These are phyloP conservation scores for Candida orba DNA, from an alignment of 805 yeast genomes.

Conservation along the genomic window DNA sequence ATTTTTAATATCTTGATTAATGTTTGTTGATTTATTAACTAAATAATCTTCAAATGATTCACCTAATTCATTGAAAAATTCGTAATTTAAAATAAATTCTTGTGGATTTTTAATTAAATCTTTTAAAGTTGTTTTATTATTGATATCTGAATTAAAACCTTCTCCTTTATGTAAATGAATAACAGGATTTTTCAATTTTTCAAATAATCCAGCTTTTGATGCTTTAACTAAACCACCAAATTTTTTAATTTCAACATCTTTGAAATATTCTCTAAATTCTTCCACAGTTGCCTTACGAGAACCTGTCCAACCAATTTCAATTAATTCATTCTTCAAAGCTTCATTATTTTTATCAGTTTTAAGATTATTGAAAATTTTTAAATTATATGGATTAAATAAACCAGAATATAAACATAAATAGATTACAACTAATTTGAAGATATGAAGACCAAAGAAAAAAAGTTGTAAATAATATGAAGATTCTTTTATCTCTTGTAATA, in stretches of 20 bases:
- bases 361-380: constrained; percentile 31
- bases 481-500: constrained; percentile 41
- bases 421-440: constrained; percentile 50
- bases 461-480: constrained; percentile 45
- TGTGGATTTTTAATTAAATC: constrained; percentile 31
- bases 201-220: constrained; percentile 63
- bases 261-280: constrained; percentile 63
- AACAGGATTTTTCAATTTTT: constrained; percentile 50
- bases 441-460: constrained; percentile 66
- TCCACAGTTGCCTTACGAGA: constrained; percentile 64
- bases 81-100: constrained; percentile 49
- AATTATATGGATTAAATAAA: constrained; percentile 64
- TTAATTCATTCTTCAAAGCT: constrained; percentile 35
- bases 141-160: constrained; percentile 58
- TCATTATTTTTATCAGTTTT: constrained; percentile 28
- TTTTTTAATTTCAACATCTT: constrained; percentile 53
- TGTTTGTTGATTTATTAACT: constrained; percentile 26
- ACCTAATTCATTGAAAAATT: constrained; percentile 47
- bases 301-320: constrained; percentile 91
- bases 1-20: constrained; percentile 44
- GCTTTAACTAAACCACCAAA: constrained; percentile 77
- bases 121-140: constrained; percentile 32
- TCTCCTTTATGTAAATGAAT: constrained; percentile 65
- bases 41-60: constrained; percentile 35
- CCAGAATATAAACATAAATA: constrained; percentile 61